Conservation (phyloP, 75 land plant species). For the Azolla pinnata region DNA sequence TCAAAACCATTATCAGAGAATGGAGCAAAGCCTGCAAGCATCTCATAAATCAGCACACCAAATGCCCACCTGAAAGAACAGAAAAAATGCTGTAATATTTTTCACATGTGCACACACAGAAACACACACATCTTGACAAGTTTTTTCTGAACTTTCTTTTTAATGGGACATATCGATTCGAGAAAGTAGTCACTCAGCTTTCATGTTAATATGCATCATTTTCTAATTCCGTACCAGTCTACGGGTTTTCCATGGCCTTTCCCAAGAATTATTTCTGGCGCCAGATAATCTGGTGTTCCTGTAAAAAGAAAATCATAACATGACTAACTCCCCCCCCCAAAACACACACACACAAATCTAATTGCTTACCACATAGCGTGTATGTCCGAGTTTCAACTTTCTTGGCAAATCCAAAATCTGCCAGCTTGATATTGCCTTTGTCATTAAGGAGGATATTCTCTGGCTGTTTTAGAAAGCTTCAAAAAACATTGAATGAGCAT, state of each 20-base stretch:
- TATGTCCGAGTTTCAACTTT: constrained; percentile 31
- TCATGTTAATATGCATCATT: constrained; percentile 13
- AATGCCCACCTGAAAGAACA: constrained; percentile 32
- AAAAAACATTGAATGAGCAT: neutral
- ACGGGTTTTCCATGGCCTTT: constrained; percentile 45
- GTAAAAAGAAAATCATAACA: constrained; percentile 5
- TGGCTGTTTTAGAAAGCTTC: constrained; percentile 17
- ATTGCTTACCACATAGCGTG: constrained; percentile 31
- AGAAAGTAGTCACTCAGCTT: neutral
- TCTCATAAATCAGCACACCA: constrained; percentile 39
- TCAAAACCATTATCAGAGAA: constrained; percentile 34
- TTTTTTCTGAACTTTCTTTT: neutral
- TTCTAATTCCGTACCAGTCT: constrained; percentile 54
- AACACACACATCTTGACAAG: neutral
- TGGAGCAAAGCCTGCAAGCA: constrained; percentile 41
- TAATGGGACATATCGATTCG: neutral
- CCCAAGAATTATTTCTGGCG: constrained; percentile 30
- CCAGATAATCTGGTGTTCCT: constrained; percentile 36
- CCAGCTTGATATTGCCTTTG: constrained; percentile 31
- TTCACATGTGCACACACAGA: neutral
- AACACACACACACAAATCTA: neutral
- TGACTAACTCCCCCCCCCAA: neutral
- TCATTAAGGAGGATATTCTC: constrained; percentile 42
- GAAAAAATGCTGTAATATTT: neutral
- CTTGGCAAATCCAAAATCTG: constrained; percentile 41